Evolutionary conservation across 495 filamentous ascomycete species (phyloP), one percentile per base, ranked within the genome.

Genomic region (Tricharina praecox): DNA sequence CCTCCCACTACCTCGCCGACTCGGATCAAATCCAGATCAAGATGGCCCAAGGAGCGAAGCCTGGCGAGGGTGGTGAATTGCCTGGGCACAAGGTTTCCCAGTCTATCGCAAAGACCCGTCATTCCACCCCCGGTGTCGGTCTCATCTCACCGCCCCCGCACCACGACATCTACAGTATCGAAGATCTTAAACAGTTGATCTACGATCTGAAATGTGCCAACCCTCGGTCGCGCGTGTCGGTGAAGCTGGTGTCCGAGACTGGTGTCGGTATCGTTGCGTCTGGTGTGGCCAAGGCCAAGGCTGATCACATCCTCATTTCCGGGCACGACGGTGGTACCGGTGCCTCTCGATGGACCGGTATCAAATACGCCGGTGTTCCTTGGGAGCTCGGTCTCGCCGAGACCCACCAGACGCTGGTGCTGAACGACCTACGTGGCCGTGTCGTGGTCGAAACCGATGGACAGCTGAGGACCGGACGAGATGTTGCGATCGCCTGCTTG

Each of bases 31-130:
- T 99, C 28, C 90, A 99, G 68, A 99, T 99, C 72, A 99, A 99
- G 74, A 99, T 99, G 90, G 90, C 90, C 8, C 90, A 99, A 67
- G 90, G 90, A 58, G 90, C 90, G 44, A 99, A 99, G 74, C 90
- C 90, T 52, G 90, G 90, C 61, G 90, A 99, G 65, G 90, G 90
- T 69, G 90, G 90, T 72, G 90, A 99, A 63, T 76, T 99, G 52
- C 90, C 90, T 25, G 90, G 90, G 23, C 87, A 96, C 70, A 99
- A 99, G 68, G 92, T 99, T 4, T 92, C 93, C 21, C 84, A 85
- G 54, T 82, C 92, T 23, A 99, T 99, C 60, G 90, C 86, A 49
- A 82, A 80, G 53, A 99, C 90, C 30, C 80, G 90, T 52, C 88
- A 96, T 69, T 99, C 90, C n/a, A 99, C 90, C 0, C 88, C 90